Percentiles rank a stretch among this genome's conserved stretches.
phyloP scores from a whole-genome alignment of 1,284 basidiomycete genomes.

The Ceratobasidium sp. region DNA sequence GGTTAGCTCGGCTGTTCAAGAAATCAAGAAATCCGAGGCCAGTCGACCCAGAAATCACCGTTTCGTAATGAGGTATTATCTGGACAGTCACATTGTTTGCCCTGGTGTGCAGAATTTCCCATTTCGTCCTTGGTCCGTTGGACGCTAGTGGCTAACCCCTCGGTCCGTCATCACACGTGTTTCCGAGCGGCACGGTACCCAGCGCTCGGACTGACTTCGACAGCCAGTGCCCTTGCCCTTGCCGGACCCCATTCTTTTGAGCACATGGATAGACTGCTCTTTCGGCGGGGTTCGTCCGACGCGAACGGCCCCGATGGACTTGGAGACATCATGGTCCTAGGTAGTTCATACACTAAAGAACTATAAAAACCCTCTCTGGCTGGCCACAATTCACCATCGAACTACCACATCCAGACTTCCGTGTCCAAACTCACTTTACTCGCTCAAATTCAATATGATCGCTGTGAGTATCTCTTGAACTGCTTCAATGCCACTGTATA shows the following conservation, averaged over 20 bases:
- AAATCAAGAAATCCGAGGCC: background rate
- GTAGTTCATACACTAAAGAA: background rate
- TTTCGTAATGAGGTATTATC: background rate
- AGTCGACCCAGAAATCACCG: background rate
- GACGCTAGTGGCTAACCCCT: background rate
- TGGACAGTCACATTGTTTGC: background rate
- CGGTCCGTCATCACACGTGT: background rate
- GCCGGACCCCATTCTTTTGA: background rate
- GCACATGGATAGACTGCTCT: background rate
- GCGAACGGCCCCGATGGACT: background rate
- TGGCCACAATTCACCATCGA: conserved; percentile 5
- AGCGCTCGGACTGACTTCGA: background rate
- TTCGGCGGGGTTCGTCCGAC: conserved; percentile 10
- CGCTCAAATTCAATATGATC: conserved; percentile 17
- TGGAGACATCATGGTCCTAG: conserved; percentile 4
- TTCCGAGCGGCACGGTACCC: too few relatives aligned
- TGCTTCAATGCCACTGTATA: background rate
- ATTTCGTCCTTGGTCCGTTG: background rate
- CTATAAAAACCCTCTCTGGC: conserved; percentile 6
- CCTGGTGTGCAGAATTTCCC: too few relatives aligned
- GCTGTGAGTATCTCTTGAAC: background rate
- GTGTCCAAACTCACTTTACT: background rate
- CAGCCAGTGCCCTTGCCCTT: background rate
- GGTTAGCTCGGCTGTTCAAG: too few relatives aligned
- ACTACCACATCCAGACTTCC: background rate